Evolutionary conservation across 1,284 basidiomycete genomes (phyloP).

Genomic region (Cryptococcus sp.): DNA sequence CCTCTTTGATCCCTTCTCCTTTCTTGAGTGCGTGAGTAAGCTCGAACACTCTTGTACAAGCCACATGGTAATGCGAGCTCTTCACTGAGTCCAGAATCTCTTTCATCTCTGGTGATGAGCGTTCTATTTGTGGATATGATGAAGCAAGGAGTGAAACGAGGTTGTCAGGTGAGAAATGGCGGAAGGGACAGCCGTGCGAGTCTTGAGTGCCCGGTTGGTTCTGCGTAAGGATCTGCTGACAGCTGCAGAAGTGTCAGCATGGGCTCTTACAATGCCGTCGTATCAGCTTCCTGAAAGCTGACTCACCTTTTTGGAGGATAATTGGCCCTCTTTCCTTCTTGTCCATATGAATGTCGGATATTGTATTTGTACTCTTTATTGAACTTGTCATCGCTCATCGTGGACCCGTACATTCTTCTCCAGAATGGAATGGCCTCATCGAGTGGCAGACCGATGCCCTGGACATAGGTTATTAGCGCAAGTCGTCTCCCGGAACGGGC

Average conservation of each 20-base stretch:
- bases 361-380: constrained; percentile 99
- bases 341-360: constrained; percentile 90
- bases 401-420: constrained; percentile 75
- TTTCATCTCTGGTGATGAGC: constrained; percentile 71
- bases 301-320: constrained; percentile 86
- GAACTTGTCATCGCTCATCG: constrained; percentile 89
- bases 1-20: constrained; percentile 83
- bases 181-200: constrained; percentile 91
- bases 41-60: constrained; percentile 96
- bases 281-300: not conserved
- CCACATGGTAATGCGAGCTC: constrained; percentile 85
- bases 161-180: constrained; percentile 84
- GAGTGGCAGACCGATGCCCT: constrained; percentile 90
- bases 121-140: constrained; percentile 61
- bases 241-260: constrained; percentile 58
- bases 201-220: constrained; percentile 74
- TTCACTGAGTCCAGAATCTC: constrained; percentile 86
- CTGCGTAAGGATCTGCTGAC: constrained; percentile 80
- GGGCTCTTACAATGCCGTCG: not conserved
- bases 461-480: not conserved
- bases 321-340: constrained; percentile 92
- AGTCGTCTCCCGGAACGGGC: not conserved
- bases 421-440: constrained; percentile 96
- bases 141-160: constrained; percentile 74
- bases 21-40: constrained; percentile 89